Evolutionary conservation across 192 early-diverging fungal genomes (phyloP).

Genomic region (Pilobolus umbonatus): DNA sequence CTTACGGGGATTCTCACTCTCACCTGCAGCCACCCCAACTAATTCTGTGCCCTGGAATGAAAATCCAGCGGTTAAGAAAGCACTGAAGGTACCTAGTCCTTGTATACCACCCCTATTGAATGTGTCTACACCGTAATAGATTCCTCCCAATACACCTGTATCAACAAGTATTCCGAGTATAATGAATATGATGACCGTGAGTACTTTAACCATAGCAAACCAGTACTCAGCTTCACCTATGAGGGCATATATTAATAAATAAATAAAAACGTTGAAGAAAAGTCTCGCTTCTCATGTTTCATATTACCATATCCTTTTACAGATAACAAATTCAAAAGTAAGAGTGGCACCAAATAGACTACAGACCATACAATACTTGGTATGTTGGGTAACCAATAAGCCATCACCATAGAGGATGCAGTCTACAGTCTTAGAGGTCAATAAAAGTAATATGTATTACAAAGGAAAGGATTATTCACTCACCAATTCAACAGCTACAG

Average conservation of each 20-base stretch:
- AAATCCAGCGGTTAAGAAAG: conserved; percentile 78
- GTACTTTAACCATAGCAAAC: conserved; percentile 79
- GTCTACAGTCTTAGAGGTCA: conserved; percentile 19
- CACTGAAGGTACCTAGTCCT: conserved; percentile 58
- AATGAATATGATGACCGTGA: conserved; percentile 81
- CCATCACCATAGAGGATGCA: conserved; percentile 76
- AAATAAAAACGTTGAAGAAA: background rate
- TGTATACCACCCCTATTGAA: conserved; percentile 57
- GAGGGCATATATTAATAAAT: too few relatives aligned
- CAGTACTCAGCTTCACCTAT: conserved; percentile 78
- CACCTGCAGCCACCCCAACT: conserved; percentile 88
- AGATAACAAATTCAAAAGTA: conserved; percentile 66
- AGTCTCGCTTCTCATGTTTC: background rate
- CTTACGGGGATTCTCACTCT: conserved; percentile 68
- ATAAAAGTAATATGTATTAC: conserved; percentile 32
- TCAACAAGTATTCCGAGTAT: conserved; percentile 73
- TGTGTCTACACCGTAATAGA: conserved; percentile 55
- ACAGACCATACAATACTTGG: conserved; percentile 39
- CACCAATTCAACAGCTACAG: conserved; percentile 28
- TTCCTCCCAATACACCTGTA: conserved; percentile 59
- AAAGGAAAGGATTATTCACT: background rate
- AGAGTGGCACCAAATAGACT: conserved; percentile 59
- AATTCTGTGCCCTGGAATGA: conserved; percentile 89
- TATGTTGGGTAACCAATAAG: conserved; percentile 49
- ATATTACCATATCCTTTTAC: conserved; percentile 64